phyloP scores from a whole-genome alignment of 176 grass and related monocot species.

The Oryza meyeriana region DNA sequence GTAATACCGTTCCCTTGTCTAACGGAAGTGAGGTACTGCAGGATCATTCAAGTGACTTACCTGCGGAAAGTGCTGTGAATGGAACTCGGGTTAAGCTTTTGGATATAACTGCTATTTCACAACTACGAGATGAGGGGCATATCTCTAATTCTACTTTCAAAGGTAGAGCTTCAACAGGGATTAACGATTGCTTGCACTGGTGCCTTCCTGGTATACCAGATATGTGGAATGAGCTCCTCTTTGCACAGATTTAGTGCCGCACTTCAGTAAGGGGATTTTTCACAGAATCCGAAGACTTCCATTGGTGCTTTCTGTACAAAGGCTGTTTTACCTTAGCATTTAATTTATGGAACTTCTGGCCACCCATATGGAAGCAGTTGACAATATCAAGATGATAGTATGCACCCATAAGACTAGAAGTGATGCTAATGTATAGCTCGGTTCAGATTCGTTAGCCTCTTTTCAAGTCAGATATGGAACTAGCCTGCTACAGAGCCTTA shows the following conservation, averaged over 20 bases:
- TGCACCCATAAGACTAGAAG: not conserved
- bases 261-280: not conserved
- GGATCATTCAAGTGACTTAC: conserved; percentile 65
- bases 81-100: conserved; percentile 73
- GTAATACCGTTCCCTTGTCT: conserved; percentile 63
- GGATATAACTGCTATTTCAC: conserved; percentile 83
- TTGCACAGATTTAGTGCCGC: conserved; percentile 71
- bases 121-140: conserved; percentile 84
- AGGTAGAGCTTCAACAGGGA: conserved; percentile 46
- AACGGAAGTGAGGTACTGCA: conserved; percentile 66
- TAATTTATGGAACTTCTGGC: conserved; percentile 14
- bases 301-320: not conserved
- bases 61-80: conserved; percentile 60
- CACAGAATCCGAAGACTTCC: not conserved
- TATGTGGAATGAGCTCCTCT: conserved; percentile 94
- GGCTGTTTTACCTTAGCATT: not conserved
- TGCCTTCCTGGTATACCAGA: conserved; percentile 95
- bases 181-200: conserved; percentile 95
- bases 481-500: conserved; percentile 11
- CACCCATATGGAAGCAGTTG: conserved; percentile 1
- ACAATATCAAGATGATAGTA: not conserved
- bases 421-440: not conserved
- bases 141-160: conserved; percentile 76
- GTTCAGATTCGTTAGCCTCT: not conserved
- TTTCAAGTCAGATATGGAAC: conserved; percentile 15